phyloP scores from a whole-genome alignment of 306 rosid genomes.

The Fagus sylvatica region DNA sequence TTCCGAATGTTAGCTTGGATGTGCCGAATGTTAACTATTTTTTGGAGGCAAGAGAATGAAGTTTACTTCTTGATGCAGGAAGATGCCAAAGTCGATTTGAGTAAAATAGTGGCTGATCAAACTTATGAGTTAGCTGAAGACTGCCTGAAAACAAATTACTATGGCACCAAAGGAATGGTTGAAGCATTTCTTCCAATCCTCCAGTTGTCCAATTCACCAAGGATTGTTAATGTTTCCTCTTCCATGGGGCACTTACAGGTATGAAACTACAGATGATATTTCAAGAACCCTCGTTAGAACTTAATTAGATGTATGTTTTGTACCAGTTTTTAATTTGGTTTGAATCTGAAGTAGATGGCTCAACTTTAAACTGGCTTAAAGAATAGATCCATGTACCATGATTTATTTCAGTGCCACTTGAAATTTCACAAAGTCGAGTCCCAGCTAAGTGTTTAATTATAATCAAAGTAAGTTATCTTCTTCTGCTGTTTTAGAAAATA shows the following conservation, averaged over 20 bases:
- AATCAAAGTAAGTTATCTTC: neutral
- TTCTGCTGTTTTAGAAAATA: neutral
- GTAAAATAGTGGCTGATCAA: neutral
- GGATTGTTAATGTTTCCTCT: constrained; percentile 12
- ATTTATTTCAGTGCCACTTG: neutral
- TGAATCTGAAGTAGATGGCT: too few species aligned
- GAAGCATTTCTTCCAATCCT: constrained; percentile 4
- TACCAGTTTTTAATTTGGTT: too few species aligned
- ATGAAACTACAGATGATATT: neutral
- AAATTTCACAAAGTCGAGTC: neutral
- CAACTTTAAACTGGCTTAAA: too few species aligned
- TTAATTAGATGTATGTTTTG: too few species aligned
- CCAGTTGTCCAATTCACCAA: neutral
- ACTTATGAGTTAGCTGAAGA: constrained; percentile 11
- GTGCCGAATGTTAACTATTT: too few species aligned
- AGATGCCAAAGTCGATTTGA: neutral
- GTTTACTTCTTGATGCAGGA: neutral
- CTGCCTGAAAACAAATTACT: constrained; percentile 4
- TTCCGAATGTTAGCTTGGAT: neutral
- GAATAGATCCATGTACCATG: too few species aligned
- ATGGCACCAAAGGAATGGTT: constrained; percentile 2
- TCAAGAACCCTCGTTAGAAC: too few species aligned
- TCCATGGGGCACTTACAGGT: neutral
- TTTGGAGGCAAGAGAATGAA: neutral
- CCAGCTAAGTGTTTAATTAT: too few species aligned